phyloP scores from a whole-genome alignment of 345 rosid genomes.

The Pelargonium nanum region DNA sequence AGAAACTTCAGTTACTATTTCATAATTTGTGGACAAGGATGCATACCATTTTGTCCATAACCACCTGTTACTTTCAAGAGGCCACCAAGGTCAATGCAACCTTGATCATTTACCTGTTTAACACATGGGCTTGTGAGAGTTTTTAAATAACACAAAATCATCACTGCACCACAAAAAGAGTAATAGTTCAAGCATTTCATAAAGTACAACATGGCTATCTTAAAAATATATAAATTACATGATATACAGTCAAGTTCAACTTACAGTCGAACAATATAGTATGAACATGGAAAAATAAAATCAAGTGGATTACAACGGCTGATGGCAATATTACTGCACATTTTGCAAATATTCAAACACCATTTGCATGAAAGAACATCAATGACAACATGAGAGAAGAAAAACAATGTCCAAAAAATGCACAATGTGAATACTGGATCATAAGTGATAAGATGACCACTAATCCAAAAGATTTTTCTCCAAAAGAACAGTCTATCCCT shows the following conservation, averaged over 20 bases:
- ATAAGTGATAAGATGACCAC: background rate
- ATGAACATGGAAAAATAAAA: too few relatives aligned
- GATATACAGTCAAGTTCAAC: background rate
- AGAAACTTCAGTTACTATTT: background rate
- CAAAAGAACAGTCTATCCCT: too few relatives aligned
- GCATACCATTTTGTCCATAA: constrained; percentile 45
- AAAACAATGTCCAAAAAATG: background rate
- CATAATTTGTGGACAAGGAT: background rate
- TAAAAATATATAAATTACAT: too few relatives aligned
- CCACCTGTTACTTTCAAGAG: constrained; percentile 49
- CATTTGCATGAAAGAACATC: background rate
- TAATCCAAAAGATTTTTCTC: too few relatives aligned
- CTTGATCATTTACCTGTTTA: constrained; percentile 38
- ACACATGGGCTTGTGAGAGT: background rate
- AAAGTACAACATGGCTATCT: background rate
- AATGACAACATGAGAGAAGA: background rate
- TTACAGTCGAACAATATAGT: background rate
- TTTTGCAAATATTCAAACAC: background rate
- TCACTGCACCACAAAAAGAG: background rate
- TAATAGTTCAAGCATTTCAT: background rate
- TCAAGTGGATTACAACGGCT: too few relatives aligned
- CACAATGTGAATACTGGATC: background rate
- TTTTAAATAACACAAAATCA: background rate
- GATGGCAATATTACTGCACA: background rate
- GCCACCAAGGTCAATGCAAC: constrained; percentile 54